Evolutionary conservation across 805 yeast genomes (phyloP).

Genomic region (Huiozyma sinensis): DNA sequence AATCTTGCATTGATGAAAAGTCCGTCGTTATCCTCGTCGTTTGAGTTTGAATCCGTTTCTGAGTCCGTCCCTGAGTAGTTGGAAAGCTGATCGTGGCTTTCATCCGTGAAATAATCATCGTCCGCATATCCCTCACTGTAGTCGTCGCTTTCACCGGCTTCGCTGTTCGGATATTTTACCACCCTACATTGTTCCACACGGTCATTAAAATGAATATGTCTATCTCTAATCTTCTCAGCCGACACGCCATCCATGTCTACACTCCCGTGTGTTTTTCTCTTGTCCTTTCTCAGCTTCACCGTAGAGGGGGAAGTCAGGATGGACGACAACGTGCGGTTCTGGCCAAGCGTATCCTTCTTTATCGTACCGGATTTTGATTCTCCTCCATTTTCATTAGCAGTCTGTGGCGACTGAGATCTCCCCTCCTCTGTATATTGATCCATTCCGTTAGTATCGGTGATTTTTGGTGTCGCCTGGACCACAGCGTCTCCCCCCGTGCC

Average conservation of each 20-base stretch:
- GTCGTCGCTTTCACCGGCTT: constrained; percentile 23
- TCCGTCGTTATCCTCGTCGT: constrained; percentile 24
- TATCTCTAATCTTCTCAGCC: constrained; percentile 6
- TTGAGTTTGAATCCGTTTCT: constrained; percentile 12
- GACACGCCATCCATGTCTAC: not conserved
- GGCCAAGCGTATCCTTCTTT: not conserved
- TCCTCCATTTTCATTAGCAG: not conserved
- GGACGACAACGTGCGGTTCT: constrained; percentile 1
- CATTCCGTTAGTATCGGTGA: not conserved
- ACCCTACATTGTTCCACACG: constrained; percentile 93
- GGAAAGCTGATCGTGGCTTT: constrained; percentile 1
- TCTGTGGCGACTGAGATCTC: not conserved
- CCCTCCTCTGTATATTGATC: not conserved
- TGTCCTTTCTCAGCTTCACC: not conserved
- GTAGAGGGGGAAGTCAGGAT: constrained; percentile 12
- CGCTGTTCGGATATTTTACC: constrained; percentile 27
- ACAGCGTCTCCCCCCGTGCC: not conserved
- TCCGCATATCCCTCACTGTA: constrained; percentile 3
- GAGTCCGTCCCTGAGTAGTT: constrained; percentile 1
- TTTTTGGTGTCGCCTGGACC: not conserved
- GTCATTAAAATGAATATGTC: constrained; percentile 88
- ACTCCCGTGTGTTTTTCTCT: not conserved
- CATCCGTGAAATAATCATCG: constrained; percentile 10
- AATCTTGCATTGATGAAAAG: constrained; percentile 25
- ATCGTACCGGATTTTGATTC: not conserved